These are phyloP conservation scores for Endoconidiophora laricicola DNA, from an alignment of 2,329 filamentous ascomycete species.

Conservation along the genomic window DNA sequence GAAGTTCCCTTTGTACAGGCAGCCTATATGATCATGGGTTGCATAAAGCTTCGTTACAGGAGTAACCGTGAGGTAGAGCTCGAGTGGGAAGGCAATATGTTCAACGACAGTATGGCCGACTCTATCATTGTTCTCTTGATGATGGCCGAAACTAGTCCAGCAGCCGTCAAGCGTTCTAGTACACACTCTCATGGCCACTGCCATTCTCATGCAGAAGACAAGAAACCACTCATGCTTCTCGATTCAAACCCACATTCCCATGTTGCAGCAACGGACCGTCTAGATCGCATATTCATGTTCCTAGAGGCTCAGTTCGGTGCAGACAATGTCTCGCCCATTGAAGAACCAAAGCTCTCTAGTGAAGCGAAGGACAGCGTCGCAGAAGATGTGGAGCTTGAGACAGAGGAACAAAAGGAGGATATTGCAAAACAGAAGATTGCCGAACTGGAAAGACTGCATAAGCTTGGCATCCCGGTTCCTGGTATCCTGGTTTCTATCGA, in stretches of 20 bases:
- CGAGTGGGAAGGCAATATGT: constrained; percentile 95
- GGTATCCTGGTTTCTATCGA: constrained; percentile 78
- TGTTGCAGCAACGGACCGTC: constrained; percentile 54
- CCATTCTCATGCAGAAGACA: constrained; percentile 25
- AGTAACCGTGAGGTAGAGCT: constrained; percentile 68
- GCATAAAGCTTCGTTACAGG: constrained; percentile 64
- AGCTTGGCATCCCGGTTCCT: constrained; percentile 76
- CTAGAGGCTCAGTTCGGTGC: constrained; percentile 90
- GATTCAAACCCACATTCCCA: constrained; percentile 55
- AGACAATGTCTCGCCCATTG: constrained; percentile 65
- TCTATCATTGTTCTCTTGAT: constrained; percentile 86
- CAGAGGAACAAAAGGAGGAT: constrained; percentile 27
- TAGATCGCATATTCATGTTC: constrained; percentile 82
- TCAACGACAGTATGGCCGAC: constrained; percentile 97
- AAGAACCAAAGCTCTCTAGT: constrained; percentile 35
- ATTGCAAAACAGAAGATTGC: constrained; percentile 40
- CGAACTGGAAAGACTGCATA: constrained; percentile 65
- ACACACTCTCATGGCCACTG: constrained; percentile 19
- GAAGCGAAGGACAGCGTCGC: constrained; percentile 19
- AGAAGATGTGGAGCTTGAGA: constrained; percentile 16
- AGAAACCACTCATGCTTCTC: constrained; percentile 18
- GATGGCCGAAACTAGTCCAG: constrained; percentile 83
- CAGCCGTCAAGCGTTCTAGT: constrained; percentile 63
- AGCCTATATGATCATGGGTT: constrained; percentile 70
- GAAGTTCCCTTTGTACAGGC: constrained; percentile 39